phyloP scores from a whole-genome alignment of 257 asterid species.

The Penstemon newberryi region DNA sequence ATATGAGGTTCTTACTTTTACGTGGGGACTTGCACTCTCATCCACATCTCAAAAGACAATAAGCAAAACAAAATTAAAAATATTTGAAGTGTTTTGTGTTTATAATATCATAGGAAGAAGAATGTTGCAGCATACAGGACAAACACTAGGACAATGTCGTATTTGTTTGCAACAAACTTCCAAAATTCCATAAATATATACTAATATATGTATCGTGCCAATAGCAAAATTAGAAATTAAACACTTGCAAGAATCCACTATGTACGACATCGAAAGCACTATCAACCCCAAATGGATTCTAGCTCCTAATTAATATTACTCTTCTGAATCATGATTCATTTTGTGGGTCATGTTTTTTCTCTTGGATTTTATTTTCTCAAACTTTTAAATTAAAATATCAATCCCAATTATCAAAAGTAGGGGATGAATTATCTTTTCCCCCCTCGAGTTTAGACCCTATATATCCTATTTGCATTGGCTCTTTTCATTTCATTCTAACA shows the following conservation, averaged over 20 bases:
- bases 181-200: slow-evolving; percentile 51
- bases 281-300: slow-evolving; percentile 49
- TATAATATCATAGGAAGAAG: too few species aligned
- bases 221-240: slow-evolving; percentile 21
- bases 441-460: background rate
- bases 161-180: slow-evolving; percentile 29
- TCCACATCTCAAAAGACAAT: too few species aligned
- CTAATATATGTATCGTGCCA: slow-evolving; percentile 25
- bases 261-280: slow-evolving; percentile 31
- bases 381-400: background rate
- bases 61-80: too few species aligned
- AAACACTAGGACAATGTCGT: too few species aligned
- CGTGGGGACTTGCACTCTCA: too few species aligned
- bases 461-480: background rate
- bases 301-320: slow-evolving; percentile 24
- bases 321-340: slow-evolving; percentile 43
- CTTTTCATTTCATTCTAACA: too few species aligned
- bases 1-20: too few species aligned
- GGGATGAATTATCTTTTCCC: background rate
- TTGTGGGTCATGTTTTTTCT: slow-evolving; percentile 37
- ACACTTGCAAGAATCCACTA: slow-evolving; percentile 45
- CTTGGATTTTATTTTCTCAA: slow-evolving; percentile 12
- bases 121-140: too few species aligned
- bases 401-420: background rate
- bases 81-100: too few species aligned